Base-by-base conservation (phyloP, 495 filamentous ascomycete genomes). In the Hamigera avellanea region DNA sequence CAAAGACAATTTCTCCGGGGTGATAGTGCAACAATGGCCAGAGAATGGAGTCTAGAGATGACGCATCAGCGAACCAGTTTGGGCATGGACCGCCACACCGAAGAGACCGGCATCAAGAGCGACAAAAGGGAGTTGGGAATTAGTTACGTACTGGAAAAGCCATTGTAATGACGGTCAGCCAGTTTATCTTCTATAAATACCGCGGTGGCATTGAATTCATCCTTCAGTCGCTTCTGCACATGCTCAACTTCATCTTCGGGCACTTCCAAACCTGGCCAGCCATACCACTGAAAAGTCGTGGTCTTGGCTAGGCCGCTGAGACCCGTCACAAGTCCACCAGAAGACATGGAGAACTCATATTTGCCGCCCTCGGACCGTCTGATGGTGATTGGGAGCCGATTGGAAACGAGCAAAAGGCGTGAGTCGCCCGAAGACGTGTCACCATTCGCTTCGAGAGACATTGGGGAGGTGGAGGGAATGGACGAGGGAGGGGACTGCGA, bases 11-110 rank as follows among this genome's bases (percentile, higher is more conserved):
- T 64, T 89, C 84, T 41, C 83, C 84, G 21, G 85, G 84, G 48
- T 93, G 86, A 56, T 93, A 93, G 59, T 91, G 85, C 56, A 93
- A 83, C 6, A 93, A 70, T 7, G 85, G 85, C 85, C 85, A 93
- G 10, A 93, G 71, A 46, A 89, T 89, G 1, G 80, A 83, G 52
- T 93, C 85, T 87, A 47, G 10, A 5, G 21, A 23, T 5, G 21
- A 23, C 21, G 5, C 4, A 9, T 30, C 27, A 30, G 27, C 14
- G 12, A 30, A 6, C 27, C 10, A 13, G 6, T 4, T 30, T 5
- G 5, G 21, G 5, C 21, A 9, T 4, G 4, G 9, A 4, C 21
- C 5, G 21, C 9, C 21, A 9, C 21, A 23, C 21, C n/a, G n/a
- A n/a, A n/a, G n/a, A n/a, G n/a, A n/a, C n/a, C n/a, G n/a, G n/a